These are phyloP conservation scores for Macrolepiota albuminosa DNA, from an alignment of 768 basidiomycete species.

Conservation along the genomic window DNA sequence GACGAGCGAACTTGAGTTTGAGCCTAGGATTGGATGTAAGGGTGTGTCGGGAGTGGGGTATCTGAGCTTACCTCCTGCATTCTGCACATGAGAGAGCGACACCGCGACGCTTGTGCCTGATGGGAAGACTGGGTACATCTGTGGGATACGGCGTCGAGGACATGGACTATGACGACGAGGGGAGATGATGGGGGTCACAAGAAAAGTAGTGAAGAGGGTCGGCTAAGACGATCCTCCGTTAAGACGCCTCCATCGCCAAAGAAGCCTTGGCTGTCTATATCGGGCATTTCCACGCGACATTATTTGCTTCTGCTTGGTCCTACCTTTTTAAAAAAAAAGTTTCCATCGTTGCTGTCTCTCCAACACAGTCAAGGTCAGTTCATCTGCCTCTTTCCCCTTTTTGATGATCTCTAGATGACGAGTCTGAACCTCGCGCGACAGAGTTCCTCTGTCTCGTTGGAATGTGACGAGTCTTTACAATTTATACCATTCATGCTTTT, in stretches of 20 bases:
- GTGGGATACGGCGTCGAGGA: conserved; percentile 19
- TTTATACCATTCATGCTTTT: conserved; percentile 91
- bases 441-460: conserved; percentile 54
- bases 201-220: conserved; percentile 14
- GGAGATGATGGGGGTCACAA: conserved; percentile 22
- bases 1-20: conserved; percentile 54
- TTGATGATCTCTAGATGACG: conserved; percentile 59
- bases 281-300: background rate
- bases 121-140: conserved; percentile 17
- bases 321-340: conserved; percentile 14
- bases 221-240: conserved; percentile 25
- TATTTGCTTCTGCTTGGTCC: conserved; percentile 23
- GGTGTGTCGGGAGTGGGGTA: conserved; percentile 10
- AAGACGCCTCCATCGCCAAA: conserved; percentile 9
- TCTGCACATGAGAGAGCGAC: conserved; percentile 63
- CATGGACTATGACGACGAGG: conserved; percentile 13
- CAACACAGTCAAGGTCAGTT: conserved; percentile 19
- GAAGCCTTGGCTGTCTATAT: background rate
- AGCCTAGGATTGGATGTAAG: conserved; percentile 35
- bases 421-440: conserved; percentile 65
- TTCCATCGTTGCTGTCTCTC: conserved; percentile 11
- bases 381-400: conserved; percentile 6
- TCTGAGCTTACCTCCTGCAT: conserved; percentile 50
- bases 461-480: conserved; percentile 61
- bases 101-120: conserved; percentile 46